Evolutionary conservation across 441 rosid species (phyloP).

Genomic region (Adansonia gregorii): DNA sequence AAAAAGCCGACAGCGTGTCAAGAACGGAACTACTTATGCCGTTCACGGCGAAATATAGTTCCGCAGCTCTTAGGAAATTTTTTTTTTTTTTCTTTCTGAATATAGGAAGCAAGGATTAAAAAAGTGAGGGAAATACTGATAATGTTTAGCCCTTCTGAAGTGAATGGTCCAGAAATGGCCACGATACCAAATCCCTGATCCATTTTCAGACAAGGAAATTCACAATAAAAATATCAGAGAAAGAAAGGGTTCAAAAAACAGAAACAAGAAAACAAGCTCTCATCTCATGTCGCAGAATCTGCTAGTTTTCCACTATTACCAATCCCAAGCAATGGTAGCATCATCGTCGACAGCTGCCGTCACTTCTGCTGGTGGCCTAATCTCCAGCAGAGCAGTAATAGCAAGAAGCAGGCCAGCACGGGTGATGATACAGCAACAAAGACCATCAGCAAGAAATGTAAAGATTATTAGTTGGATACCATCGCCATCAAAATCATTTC

Average conservation of each 20-base stretch:
- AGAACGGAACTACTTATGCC: too few relatives aligned
- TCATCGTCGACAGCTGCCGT: neutral
- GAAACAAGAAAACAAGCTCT: neutral
- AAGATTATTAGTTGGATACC: constrained; percentile 9
- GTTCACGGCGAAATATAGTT: too few relatives aligned
- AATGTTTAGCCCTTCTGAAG: too few relatives aligned
- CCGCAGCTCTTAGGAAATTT: too few relatives aligned
- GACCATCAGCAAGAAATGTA: neutral
- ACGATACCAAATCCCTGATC: constrained; percentile 27
- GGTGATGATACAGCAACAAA: constrained; percentile 8
- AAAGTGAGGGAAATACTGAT: too few relatives aligned
- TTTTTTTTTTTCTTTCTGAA: too few relatives aligned
- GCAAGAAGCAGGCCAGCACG: neutral
- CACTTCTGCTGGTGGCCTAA: constrained; percentile 1
- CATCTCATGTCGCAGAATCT: constrained; percentile 32
- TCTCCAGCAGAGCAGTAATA: neutral
- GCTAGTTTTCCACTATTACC: constrained; percentile 30
- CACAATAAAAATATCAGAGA: neutral
- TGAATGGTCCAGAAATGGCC: constrained; percentile 40
- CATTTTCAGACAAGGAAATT: neutral
- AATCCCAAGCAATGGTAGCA: constrained; percentile 11
- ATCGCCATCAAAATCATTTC: constrained; percentile 24
- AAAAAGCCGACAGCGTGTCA: too few relatives aligned
- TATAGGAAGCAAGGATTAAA: too few relatives aligned
- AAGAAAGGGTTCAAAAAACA: neutral